Evolutionary conservation across 2,329 filamentous ascomycete species (phyloP), one percentile per base, ranked within the genome.

Genomic region (Xylariales sp.): DNA sequence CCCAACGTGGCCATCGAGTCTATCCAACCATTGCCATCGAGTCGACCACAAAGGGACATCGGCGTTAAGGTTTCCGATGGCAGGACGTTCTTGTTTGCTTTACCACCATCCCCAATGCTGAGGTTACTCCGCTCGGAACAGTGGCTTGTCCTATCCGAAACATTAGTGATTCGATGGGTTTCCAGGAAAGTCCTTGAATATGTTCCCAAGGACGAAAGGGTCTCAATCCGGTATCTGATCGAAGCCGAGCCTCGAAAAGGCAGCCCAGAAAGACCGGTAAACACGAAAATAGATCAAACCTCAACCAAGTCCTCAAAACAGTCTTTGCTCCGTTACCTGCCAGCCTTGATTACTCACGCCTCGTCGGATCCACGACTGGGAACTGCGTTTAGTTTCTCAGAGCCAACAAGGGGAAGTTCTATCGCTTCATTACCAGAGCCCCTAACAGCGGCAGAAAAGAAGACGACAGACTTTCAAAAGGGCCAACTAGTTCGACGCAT

Each of bases 81-180:
- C 6, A 61, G 61, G 12, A 56, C 50, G 8, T 51, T 76, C 18
- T 45, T 68, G 20, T 59, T 76, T 29, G 62, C 66, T 25, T 51
- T 73, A 4, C 56, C 70, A n/a, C 69, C 69, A 5, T 56, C 62
- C 25, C 49, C 61, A n/a, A 60, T 65, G 44, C 54, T 66, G 37
- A 64, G 66, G 40, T 57, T 74, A 20, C 58, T 78, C 22, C 66
- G 73, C 21, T 69, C 59, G 36, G 74, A 78, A 51, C 64, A 65
- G 35, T 62, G 55, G 25, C 62, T 68, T 31, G 57, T 71, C 36
- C 53, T 58, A 18, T 67, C 70, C 16, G 73, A 77, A 48, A 66
- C 67, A 8, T 53, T 61, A 7, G 49, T 73, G 2, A 50, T 76
- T 27, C 58, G 55, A 40, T 78, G 71, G 71, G 57, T 76, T 25